Evolutionary conservation across 805 yeast species (phyloP), one percentile per base, ranked within the genome.

Genomic region (Priceomyces melissophilus): DNA sequence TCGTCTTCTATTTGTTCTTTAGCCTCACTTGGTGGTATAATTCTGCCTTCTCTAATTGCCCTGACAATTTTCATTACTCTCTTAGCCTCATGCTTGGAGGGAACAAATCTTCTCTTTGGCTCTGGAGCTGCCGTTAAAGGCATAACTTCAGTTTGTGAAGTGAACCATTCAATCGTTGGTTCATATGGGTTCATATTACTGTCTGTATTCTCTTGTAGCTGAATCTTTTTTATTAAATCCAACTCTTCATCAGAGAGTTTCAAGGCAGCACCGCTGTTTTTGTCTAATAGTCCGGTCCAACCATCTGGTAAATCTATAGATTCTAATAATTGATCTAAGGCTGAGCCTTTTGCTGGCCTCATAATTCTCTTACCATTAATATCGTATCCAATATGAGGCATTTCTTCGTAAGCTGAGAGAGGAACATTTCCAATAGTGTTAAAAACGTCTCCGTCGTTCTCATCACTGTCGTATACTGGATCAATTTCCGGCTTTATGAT

Each of bases 331-430:
- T 84, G 85, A 57, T 93, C 98, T 49, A 93, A 75, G 1, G 98
- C 99, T 43, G 95, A 81, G 10, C 97, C 96, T 55, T 87, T 84
- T 8, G 98, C 99, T 10, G 99, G 99, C 63, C 99, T 81, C 98
- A 93, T 91, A 58, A 93, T 90, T 58, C 99, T 80, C 61, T 90
- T 91, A 56, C 99, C 99, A 60, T 93, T 93, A 55, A 93, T 90
- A 61, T 88, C 91, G 63, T 93, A 93, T 43, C 99, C 98, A 45
- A 93, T 81, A 60, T 93, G 99, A 1, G 99, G 99, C 82, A 84
- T 85, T 63, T 90, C 96, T 41, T 93, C 99, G 60, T 93, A 93
- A 2, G 96, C 96, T 13, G 91, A 78, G 14, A 93, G 57, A 38
- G 99, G 98, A 43, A 93, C 78, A 58, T 93, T 87, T 37, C 99